phyloP scores from a whole-genome alignment of 1,139 yeast species.

The Candida dubliniensis region DNA sequence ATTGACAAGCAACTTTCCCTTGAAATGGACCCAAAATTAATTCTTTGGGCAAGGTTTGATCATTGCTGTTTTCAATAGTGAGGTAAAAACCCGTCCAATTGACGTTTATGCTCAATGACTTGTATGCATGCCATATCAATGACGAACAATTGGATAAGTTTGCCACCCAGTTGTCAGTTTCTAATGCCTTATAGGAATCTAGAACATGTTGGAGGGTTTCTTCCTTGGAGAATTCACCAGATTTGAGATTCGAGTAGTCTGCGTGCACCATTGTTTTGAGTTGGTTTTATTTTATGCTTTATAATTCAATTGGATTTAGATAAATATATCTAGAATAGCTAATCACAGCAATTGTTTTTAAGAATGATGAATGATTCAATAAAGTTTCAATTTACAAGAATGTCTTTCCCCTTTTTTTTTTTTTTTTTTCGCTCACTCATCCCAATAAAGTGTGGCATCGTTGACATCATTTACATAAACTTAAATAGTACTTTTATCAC shows the following conservation, averaged over 20 bases:
- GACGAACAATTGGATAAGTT: conserved; percentile 86
- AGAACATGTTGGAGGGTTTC: conserved; percentile 63
- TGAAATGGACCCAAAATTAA: conserved; percentile 89
- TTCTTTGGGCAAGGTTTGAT: conserved; percentile 19
- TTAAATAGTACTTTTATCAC: too few species aligned
- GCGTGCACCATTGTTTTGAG: conserved; percentile 49
- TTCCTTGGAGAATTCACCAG: conserved; percentile 33
- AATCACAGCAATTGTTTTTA: background rate
- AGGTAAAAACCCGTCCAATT: conserved; percentile 97
- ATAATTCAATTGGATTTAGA: too few species aligned
- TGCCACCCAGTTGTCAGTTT: conserved; percentile 80
- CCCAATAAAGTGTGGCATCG: too few species aligned
- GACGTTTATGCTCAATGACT: conserved; percentile 54
- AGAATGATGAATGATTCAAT: too few species aligned
- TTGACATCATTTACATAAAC: too few species aligned
- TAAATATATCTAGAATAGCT: background rate
- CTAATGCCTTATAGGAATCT: conserved; percentile 67
- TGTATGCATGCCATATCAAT: conserved; percentile 84
- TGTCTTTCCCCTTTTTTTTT: too few species aligned
- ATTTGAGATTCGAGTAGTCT: conserved; percentile 54
- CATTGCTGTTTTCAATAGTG: conserved; percentile 20
- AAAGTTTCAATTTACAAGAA: too few species aligned
- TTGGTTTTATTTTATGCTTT: background rate
- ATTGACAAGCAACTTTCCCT: conserved; percentile 95
- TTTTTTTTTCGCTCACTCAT: too few species aligned